Conservation (phyloP, 116 monocot species). For the Cymodocea nodosa region DNA sequence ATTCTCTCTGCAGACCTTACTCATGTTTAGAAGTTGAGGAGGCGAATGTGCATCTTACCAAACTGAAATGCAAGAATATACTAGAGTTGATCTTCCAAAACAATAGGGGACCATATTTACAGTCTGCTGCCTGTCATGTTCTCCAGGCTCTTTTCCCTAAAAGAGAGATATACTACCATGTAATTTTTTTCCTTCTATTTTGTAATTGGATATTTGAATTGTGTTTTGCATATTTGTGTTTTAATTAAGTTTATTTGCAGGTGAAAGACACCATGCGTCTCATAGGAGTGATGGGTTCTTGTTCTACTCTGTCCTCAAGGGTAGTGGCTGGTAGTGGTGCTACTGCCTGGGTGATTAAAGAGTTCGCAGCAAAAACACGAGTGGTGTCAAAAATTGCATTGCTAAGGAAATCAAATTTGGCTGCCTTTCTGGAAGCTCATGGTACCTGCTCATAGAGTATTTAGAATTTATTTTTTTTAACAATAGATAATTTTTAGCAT, state of each 20-base stretch:
- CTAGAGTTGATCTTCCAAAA: constrained; percentile 78
- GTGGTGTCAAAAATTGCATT: constrained; percentile 86
- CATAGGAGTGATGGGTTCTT: constrained; percentile 61
- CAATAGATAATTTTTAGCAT: background rate
- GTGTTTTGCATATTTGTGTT: constrained; percentile 1
- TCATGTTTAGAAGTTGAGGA: constrained; percentile 35
- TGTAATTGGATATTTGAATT: constrained; percentile 1
- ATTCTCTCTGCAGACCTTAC: constrained; percentile 27
- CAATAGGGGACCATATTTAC: constrained; percentile 71
- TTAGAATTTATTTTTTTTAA: background rate
- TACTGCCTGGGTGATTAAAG: constrained; percentile 66
- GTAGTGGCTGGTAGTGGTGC: constrained; percentile 75
- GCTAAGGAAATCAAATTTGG: constrained; percentile 68
- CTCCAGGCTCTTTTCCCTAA: constrained; percentile 83
- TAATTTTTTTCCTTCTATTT: constrained; percentile 13
- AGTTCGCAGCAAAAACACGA: constrained; percentile 67
- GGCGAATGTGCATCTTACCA: constrained; percentile 39
- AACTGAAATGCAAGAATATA: constrained; percentile 70
- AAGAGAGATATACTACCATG: constrained; percentile 84
- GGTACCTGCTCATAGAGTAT: constrained; percentile 35
- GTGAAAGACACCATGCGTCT: constrained; percentile 95
- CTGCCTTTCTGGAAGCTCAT: constrained; percentile 59
- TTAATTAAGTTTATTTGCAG: constrained; percentile 24
- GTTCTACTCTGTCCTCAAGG: constrained; percentile 57
- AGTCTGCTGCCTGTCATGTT: constrained; percentile 78